Base-by-base conservation (phyloP, 2,329 filamentous ascomycete genomes). In the Penicillium olsonii region DNA sequence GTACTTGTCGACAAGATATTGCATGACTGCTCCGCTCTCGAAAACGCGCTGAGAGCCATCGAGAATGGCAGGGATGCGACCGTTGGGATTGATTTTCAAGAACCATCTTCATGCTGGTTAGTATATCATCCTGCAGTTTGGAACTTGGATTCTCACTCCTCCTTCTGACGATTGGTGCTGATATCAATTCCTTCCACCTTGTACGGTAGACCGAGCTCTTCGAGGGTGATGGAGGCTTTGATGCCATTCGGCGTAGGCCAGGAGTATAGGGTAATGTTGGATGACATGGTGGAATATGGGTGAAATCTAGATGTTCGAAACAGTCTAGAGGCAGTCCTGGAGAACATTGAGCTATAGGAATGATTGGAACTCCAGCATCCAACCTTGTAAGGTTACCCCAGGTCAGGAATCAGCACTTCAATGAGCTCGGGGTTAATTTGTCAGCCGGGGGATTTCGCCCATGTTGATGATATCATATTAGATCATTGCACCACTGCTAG, bases 41-140 rank as follows among this genome's bases (percentile, higher is more conserved):
- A 78, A 78, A 29, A 78, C 63, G 2, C 68, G 63, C 58, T 70
- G 55, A 1, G 60, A 52, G 33, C 65, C 64, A 56, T 78, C 75
- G 26, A 69, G 63, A 37, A 78, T 66, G 15, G 74, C 75, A 15
- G 75, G 75, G 45, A 78, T 77, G 31, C 75, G 71, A 26, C 75
- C 76, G 55, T 77, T 78, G n/a, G 75, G 75, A 49, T 77, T 77
- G 49, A 77, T 75, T 37, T 73, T 68, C 37, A 77, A 53, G 57
- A 71, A 78, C 73, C 74, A 76, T 10, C 63, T 63, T 18, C 35
- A 3, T 17, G 3, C 14, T 22, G 18, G 24, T 47, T 12, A 44
- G 37, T 12, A 24, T 26, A 10, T 14, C 37, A 5, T 26, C 1
- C 14, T 9, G 5, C 14, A 7, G n/a, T n/a, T n/a, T n/a, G n/a